These are phyloP conservation scores for Lunasporangiospora selenospora DNA, from an alignment of 192 early-diverging fungal genomes.

Conservation along the genomic window DNA sequence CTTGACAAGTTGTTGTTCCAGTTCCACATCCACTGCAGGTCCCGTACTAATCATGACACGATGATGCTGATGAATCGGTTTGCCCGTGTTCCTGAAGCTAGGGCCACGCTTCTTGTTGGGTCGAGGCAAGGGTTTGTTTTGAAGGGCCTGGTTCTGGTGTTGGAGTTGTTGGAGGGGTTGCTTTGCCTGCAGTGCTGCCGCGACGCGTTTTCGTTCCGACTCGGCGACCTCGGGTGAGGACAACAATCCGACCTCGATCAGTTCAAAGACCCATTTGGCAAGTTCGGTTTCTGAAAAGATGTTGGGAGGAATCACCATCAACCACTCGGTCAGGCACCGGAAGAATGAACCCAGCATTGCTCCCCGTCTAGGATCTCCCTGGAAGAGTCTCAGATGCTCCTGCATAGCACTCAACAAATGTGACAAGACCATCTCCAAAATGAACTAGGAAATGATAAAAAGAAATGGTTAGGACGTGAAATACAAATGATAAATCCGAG, in stretches of 20 bases:
- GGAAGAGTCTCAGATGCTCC: conserved; percentile 65
- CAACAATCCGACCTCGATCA: conserved; percentile 64
- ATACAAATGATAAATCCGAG: too few species aligned
- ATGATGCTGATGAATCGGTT: conserved; percentile 38
- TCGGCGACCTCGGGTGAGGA: conserved; percentile 36
- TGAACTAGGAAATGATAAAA: conserved; percentile 31
- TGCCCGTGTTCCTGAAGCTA: conserved; percentile 30
- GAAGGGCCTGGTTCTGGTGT: neutral
- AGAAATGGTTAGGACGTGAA: neutral
- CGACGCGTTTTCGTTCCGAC: conserved; percentile 21
- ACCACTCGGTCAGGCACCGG: conserved; percentile 74
- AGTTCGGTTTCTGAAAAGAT: conserved; percentile 69
- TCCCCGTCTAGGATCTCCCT: conserved; percentile 38
- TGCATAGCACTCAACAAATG: conserved; percentile 72
- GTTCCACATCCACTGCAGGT: conserved; percentile 14
- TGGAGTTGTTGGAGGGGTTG: too few species aligned
- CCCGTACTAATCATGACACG: conserved; percentile 38
- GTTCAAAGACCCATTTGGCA: conserved; percentile 71
- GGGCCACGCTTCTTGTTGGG: conserved; percentile 19
- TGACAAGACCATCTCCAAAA: conserved; percentile 65
- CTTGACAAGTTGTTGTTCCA: conserved; percentile 47
- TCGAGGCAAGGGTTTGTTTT: too few species aligned
- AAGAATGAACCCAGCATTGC: conserved; percentile 70
- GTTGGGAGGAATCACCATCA: conserved; percentile 70
- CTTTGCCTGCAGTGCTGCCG: conserved; percentile 12